A percentile compares a stretch with the other conserved stretches of the same genome.
Conservation (phyloP, 768 basidiomycete species). For the Roridomyces roridus region DNA sequence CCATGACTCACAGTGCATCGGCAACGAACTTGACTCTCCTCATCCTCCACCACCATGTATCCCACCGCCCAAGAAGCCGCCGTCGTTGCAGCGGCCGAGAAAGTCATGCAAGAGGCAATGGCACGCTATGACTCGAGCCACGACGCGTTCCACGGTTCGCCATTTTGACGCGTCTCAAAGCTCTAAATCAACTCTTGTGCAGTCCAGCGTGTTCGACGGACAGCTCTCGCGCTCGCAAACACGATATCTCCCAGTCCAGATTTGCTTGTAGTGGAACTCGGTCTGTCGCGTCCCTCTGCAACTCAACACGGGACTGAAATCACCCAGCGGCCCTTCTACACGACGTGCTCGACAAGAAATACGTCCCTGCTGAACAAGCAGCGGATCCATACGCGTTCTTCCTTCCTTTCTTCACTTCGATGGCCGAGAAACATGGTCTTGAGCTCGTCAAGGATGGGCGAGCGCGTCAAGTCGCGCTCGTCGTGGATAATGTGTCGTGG, state of each 20-base stretch:
- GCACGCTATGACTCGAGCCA: conserved; percentile 81
- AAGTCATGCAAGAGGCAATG: conserved; percentile 77
- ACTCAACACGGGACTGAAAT: conserved; percentile 47
- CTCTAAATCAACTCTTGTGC: conserved; percentile 1
- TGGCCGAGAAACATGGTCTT: conserved; percentile 48
- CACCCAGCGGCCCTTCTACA: too few relatives aligned
- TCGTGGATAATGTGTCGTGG: conserved; percentile 87
- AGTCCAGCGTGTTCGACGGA: conserved; percentile 86
- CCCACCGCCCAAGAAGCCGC: conserved; percentile 55
- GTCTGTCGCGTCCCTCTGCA: conserved; percentile 30
- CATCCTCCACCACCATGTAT: too few relatives aligned
- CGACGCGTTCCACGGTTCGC: conserved; percentile 76
- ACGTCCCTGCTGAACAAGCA: conserved; percentile 63
- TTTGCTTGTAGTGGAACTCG: conserved; percentile 78
- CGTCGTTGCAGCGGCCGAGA: conserved; percentile 64
- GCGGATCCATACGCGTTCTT: conserved; percentile 73
- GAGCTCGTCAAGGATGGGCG: conserved; percentile 69
- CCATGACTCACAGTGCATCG: too few relatives aligned
- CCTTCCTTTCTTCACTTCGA: too few relatives aligned
- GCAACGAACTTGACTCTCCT: too few relatives aligned
- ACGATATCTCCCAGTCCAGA: conserved; percentile 58
- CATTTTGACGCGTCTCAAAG: conserved; percentile 7
- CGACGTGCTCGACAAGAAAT: conserved; percentile 88
- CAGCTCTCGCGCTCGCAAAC: conserved; percentile 72
- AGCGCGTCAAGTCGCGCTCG: conserved; percentile 57